Percentiles rank a stretch among this genome's conserved stretches.
phyloP scores from a whole-genome alignment of 129 eudicot genomes.

The Daucus carota region DNA sequence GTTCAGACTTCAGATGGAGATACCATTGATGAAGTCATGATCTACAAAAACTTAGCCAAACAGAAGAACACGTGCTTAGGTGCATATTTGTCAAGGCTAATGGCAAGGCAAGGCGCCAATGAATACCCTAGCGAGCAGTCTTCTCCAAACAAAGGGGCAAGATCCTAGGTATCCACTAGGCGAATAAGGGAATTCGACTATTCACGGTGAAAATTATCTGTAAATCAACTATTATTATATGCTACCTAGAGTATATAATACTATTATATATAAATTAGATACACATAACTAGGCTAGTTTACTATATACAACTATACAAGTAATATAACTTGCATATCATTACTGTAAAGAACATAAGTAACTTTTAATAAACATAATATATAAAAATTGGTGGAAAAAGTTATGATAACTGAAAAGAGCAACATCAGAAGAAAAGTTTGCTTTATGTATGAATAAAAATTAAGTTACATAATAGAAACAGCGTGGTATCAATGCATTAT shows the following conservation, averaged over 20 bases:
- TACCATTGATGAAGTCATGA: not conserved
- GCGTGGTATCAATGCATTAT: not conserved
- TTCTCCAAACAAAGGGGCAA: not conserved
- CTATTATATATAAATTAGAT: no score
- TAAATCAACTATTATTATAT: no score
- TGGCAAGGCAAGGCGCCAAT: not conserved
- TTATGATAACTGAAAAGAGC: no score
- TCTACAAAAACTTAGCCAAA: not conserved
- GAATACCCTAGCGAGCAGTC: not conserved
- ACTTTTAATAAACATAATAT: no score
- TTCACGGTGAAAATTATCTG: no score
- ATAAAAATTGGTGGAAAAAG: no score
- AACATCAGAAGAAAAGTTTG: no score
- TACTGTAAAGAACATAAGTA: no score
- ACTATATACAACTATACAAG: no score
- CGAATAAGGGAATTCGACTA: not conserved
- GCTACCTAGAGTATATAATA: no score
- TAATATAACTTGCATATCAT: no score
- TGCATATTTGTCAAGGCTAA: not conserved
- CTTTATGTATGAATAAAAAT: not conserved
- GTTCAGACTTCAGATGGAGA: not conserved
- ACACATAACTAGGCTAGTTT: no score
- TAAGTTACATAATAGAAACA: not conserved
- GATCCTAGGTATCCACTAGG: not conserved
- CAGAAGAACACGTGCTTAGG: not conserved